Evolutionary conservation across 1,139 yeast genomes (phyloP), one percentile per base, ranked within the genome.

Genomic region (Suzukiozyma palmioleophila): DNA sequence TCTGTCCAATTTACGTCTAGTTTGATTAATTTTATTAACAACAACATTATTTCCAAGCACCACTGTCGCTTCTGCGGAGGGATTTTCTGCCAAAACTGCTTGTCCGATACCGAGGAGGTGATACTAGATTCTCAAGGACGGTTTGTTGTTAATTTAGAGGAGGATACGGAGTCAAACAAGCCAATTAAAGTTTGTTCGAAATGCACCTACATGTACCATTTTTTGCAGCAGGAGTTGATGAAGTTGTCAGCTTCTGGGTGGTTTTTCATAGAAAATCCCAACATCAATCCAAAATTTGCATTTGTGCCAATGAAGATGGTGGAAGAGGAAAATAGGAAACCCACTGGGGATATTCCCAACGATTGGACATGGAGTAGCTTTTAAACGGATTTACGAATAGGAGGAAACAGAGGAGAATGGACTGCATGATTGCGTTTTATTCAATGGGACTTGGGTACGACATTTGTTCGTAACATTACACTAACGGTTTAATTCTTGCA

Each of bases 281-380:
- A 26, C 14, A 33, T 33, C 11, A 33, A 33, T 15, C 36, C 36
- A 10, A 33, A 33, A 15, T 13, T 33, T 11, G 13, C 30, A 6
- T 33, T 33, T 12, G 26, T 29, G 7, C 36, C 29, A 9, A 24
- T 33, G 30, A 33, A 33, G 13, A 24, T 28, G 12, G 35, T 36
- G 8, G 33, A 33, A 9, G 36, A 27, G 18, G 38, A 33, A 21
- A 33, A 18, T 26, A 16, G 33, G 25, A 32, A 33, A 38, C 32
- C 39, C 9, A 32, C 6, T 21, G 49, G 48, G 26, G 62, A 56
- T 18, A 62, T 62, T 9, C 66, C 69, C 1, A 52, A 57, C 22
- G 75, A 69, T 49, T 70, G 76, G 76, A 64, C 63, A 26, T 70
- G 76, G 75, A 68, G 74, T 48, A 66, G 74, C 3, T 70, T 70